phyloP scores from a whole-genome alignment of 2,329 filamentous ascomycete genomes.

The Decorospora gaudefroyi region DNA sequence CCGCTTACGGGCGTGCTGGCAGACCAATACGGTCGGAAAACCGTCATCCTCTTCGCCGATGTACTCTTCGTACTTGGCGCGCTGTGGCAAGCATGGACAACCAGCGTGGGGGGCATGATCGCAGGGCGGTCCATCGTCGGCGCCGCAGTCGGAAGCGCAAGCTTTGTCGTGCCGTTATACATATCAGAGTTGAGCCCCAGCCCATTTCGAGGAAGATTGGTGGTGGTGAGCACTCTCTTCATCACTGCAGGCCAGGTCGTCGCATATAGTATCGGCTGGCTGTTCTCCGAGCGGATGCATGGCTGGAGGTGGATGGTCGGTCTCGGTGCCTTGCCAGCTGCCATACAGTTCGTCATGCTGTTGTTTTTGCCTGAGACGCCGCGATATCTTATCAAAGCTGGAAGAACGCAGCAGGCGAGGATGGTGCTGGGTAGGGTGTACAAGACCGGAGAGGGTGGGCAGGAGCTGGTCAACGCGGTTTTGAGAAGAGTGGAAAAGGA shows the following conservation, averaged over 20 bases:
- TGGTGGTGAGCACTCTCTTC: slow-evolving; percentile 80
- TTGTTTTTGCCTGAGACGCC: slow-evolving; percentile 83
- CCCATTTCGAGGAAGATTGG: slow-evolving; percentile 73
- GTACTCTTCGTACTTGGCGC: slow-evolving; percentile 71
- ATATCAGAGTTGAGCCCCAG: slow-evolving; percentile 85
- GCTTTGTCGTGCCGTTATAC: slow-evolving; percentile 76
- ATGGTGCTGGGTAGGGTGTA: slow-evolving; percentile 68
- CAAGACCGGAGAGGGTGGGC: slow-evolving; percentile 45
- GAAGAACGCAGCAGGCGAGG: slow-evolving; percentile 64
- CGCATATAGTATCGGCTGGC: slow-evolving; percentile 83
- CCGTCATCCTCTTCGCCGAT: slow-evolving; percentile 69
- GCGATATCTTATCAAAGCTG: slow-evolving; percentile 76
- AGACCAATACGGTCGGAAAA: slow-evolving; percentile 80
- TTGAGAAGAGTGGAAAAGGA: slow-evolving; percentile 74
- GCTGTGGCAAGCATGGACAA: slow-evolving; percentile 64
- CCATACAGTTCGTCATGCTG: slow-evolving; percentile 70
- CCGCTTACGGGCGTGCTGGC: slow-evolving; percentile 62
- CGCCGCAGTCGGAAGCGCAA: slow-evolving; percentile 73
- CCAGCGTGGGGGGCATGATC: slow-evolving; percentile 67
- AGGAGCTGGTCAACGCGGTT: slow-evolving; percentile 61
- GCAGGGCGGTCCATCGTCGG: slow-evolving; percentile 71
- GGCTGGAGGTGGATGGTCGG: slow-evolving; percentile 95
- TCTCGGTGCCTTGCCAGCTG: slow-evolving; percentile 75
- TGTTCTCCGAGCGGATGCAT: slow-evolving; percentile 59
- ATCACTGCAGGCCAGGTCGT: slow-evolving; percentile 88